A percentile compares a stretch with the other conserved stretches of the same genome.
Conservation (phyloP, 208 protist species). For the Trypanosoma cruzi region DNA sequence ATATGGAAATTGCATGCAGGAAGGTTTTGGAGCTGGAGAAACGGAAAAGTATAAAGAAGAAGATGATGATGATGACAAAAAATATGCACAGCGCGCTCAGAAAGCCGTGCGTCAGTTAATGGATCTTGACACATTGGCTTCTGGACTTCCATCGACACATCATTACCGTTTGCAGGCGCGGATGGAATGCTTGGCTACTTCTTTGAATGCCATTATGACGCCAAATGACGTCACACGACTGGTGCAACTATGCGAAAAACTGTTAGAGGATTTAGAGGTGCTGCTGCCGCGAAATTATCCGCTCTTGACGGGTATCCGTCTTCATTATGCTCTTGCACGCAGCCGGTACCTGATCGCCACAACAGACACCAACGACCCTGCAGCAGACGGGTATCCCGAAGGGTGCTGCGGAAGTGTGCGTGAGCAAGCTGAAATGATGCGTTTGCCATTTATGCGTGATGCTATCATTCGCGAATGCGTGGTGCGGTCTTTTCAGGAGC, state of each 20-base stretch:
- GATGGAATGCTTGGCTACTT: constrained; percentile 50
- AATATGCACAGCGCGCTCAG: constrained; percentile 16
- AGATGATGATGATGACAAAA: neutral
- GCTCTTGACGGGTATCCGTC: constrained; percentile 63
- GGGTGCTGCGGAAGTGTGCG: constrained; percentile 76
- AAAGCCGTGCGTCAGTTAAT: constrained; percentile 45
- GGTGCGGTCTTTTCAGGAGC: constrained; percentile 74
- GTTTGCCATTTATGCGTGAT: constrained; percentile 62
- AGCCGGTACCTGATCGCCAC: constrained; percentile 44
- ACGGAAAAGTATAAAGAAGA: neutral
- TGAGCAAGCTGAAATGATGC: constrained; percentile 46
- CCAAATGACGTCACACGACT: constrained; percentile 34
- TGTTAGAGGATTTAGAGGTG: constrained; percentile 62
- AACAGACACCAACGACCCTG: constrained; percentile 21
- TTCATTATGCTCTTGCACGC: constrained; percentile 66
- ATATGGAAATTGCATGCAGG: neutral
- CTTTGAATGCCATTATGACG: constrained; percentile 35
- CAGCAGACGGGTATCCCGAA: constrained; percentile 16
- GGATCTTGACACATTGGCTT: constrained; percentile 38
- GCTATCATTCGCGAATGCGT: constrained; percentile 57
- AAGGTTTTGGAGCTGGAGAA: neutral
- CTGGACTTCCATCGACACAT: constrained; percentile 56
- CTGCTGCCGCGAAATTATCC: constrained; percentile 54
- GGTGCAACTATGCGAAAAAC: constrained; percentile 41
- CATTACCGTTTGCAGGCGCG: constrained; percentile 46